Base-by-base conservation (phyloP, 139 green algal genomes). In the Chlamydomonas incerta region DNA sequence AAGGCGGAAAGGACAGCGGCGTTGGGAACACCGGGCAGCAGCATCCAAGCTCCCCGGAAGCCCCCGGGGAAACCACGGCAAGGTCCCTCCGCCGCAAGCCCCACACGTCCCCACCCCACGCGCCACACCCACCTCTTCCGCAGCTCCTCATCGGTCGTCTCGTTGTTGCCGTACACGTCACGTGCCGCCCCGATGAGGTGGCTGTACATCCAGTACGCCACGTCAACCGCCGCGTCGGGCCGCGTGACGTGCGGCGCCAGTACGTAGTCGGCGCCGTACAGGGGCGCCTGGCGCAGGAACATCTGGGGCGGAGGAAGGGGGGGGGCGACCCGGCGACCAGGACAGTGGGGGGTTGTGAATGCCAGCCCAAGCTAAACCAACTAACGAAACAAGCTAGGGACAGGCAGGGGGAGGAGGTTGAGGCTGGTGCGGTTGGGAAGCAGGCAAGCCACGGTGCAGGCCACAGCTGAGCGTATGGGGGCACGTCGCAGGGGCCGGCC, bases 121-220 rank as follows among this genome's bases (percentile, higher is more conserved):
- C 31, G 31, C 3, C 15, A 46, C 29, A 14, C n/a, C 14, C 47
- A 81, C 74, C 57, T n/a, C 31, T 28, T n/a, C 28, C 63, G 77
- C 41, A 83, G 41, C 15, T 74, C 77, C 63, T 83, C 77, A 24
- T 74, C 77, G 28, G 63, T 74, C 46, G 77, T 83, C 1, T 74
- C 77, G 46, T 83, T 63, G 46, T 20, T 74, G 77, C 77, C 77
- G 77, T 83, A 85, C 67, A 85, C 80, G 4, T 68, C 50, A 13
- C 67, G 66, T 13, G 80, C 80, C 65, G 67, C 66, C n/a, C 0
- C 67, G 14, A 85, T 28, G 67, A 85, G 68, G 31, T 20, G 3
- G 31, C 50, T 1, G 67, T 85, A 85, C 80, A 76, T 35, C 15
- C 34, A 85, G 65, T 77, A 85, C 50, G 66, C 29, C 50, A 77